Evolutionary conservation across 306 rosid species (phyloP).

Genomic region (Echinosophora koreensis): DNA sequence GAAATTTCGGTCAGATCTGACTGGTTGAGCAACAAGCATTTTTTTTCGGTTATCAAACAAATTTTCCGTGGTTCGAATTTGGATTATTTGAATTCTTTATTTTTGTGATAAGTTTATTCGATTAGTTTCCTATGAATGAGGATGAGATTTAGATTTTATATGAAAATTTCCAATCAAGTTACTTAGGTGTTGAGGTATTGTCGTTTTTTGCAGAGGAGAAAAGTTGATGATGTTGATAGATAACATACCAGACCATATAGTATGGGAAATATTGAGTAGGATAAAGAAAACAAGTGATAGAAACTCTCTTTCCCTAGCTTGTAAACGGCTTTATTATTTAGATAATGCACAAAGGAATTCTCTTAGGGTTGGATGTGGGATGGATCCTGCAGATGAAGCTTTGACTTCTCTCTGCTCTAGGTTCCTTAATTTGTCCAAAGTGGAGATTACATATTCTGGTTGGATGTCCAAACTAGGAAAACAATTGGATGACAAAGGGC

Average conservation of each 20-base stretch:
- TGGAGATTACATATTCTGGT: conserved; percentile 83
- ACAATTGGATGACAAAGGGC: conserved; percentile 88
- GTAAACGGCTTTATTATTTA: conserved; percentile 63
- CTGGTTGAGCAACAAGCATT: neutral
- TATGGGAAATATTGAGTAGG: conserved; percentile 85
- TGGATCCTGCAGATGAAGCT: conserved; percentile 89
- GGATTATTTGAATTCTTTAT: neutral
- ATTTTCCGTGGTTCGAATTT: neutral
- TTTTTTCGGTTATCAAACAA: neutral
- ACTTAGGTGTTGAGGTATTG: conserved; percentile 21
- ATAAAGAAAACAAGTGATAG: conserved; percentile 68
- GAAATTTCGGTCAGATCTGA: neutral
- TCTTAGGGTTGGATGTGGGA: conserved; percentile 84
- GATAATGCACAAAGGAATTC: conserved; percentile 77
- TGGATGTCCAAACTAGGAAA: conserved; percentile 95
- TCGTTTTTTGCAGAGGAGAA: conserved; percentile 8
- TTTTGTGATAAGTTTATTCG: neutral
- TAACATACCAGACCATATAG: conserved; percentile 73
- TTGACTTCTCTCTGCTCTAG: conserved; percentile 71
- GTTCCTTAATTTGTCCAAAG: conserved; percentile 67
- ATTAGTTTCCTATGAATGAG: neutral
- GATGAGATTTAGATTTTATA: neutral
- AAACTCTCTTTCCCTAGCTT: conserved; percentile 65
- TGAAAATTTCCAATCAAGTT: neutral
- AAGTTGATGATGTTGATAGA: conserved; percentile 65